These are phyloP conservation scores for Physcomitrellopsis africana DNA, from an alignment of 225 moss, liverwort and hornwort species.

Conservation along the genomic window DNA sequence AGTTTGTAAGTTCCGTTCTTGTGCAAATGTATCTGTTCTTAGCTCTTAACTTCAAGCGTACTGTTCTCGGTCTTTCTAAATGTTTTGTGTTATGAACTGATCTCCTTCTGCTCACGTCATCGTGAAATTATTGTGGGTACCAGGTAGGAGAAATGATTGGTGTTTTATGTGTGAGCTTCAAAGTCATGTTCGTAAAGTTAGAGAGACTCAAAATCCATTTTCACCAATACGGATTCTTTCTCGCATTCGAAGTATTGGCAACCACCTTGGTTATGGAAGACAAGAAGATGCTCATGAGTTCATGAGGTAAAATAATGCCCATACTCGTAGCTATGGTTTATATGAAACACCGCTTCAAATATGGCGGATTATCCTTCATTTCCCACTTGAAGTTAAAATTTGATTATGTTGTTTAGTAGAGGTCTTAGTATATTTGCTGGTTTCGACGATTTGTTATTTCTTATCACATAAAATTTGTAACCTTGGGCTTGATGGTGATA, in stretches of 20 bases:
- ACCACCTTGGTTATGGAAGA: conserved; percentile 92
- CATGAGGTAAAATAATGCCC: conserved; percentile 62
- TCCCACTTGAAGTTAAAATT: too few relatives aligned
- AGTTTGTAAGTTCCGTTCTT: conserved; percentile 62
- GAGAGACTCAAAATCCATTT: conserved; percentile 65
- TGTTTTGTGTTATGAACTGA: accelerated
- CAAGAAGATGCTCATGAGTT: conserved; percentile 99
- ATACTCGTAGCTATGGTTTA: too few relatives aligned
- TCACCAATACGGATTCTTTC: conserved; percentile 88
- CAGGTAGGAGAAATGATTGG: conserved; percentile 88
- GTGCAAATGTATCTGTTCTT: accelerated
- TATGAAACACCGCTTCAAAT: too few relatives aligned
- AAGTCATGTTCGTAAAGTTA: conserved; percentile 81
- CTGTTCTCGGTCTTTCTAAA: accelerated
- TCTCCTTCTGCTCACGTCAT: accelerated
- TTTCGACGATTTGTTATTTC: background rate
- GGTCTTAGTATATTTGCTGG: too few relatives aligned
- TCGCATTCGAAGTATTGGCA: conserved; percentile 80
- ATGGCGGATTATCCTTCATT: too few relatives aligned
- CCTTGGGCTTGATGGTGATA: conserved; percentile 24
- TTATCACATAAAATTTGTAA: background rate
- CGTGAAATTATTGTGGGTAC: background rate
- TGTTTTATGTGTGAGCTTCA: conserved; percentile 99
- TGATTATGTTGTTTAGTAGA: too few relatives aligned
- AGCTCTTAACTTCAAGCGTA: too few relatives aligned